Percentiles rank a stretch among this genome's conserved stretches.
Evolutionary conservation across 805 yeast genomes (phyloP).

Genomic region (Nakazawaea siamensis): DNA sequence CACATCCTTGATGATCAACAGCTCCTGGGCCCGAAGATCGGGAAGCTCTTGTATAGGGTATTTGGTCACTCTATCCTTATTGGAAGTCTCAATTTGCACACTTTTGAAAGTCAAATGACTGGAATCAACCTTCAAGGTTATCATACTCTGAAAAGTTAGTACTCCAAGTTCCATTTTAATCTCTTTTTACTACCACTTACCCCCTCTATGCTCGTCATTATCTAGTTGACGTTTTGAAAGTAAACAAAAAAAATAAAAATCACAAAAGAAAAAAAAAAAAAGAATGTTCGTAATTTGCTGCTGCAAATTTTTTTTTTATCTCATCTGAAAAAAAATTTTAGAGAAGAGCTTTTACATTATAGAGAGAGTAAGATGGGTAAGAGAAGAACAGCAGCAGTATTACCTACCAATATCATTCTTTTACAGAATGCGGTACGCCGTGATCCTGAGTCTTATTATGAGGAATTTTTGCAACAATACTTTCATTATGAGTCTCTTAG

Average conservation of each 20-base stretch:
- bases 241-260: too few species aligned
- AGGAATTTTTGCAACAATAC: conserved; percentile 88
- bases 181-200: background rate
- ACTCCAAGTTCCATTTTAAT: background rate
- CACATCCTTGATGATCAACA: conserved; percentile 62
- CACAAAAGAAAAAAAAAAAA: too few species aligned
- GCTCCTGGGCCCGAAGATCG: conserved; percentile 60
- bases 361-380: conserved; percentile 76
- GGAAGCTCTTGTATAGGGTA: conserved; percentile 36
- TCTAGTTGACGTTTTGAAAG: too few species aligned
- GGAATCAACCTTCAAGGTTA: too few species aligned
- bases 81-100: too few species aligned
- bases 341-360: too few species aligned
- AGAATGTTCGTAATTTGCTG: too few species aligned
- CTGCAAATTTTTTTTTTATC: conserved; percentile 4
- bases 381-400: conserved; percentile 82
- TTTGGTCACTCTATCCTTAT: conserved; percentile 9
- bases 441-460: conserved; percentile 90
- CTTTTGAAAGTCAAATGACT: too few species aligned
- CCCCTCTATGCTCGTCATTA: background rate
- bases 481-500: conserved; percentile 87
- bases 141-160: too few species aligned
- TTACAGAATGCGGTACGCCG: conserved; percentile 88
- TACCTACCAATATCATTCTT: conserved; percentile 87
- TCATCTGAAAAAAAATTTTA: background rate